A percentile compares a stretch with the other conserved stretches of the same genome.
Conservation (phyloP, 306 rosid genomes). For the Calophaca sinica region DNA sequence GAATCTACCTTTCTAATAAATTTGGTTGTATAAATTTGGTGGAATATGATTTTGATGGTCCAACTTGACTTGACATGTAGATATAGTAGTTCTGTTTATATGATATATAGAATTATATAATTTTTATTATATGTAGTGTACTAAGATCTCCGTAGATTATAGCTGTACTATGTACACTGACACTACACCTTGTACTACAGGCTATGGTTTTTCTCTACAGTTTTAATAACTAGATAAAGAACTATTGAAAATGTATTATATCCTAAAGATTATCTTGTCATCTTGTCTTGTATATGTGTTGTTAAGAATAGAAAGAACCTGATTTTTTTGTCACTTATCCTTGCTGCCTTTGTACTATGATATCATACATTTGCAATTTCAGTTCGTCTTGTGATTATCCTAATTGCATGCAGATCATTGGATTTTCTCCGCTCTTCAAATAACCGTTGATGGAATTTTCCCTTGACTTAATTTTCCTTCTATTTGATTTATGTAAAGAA, state of each 20-base stretch:
- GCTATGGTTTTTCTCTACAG: not conserved
- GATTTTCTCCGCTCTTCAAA: conserved; percentile 19
- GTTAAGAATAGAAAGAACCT: not conserved
- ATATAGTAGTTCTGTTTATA: not conserved
- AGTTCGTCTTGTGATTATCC: conserved; percentile 2
- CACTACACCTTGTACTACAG: not conserved
- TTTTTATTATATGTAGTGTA: not conserved
- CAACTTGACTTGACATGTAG: not conserved
- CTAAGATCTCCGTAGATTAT: not conserved
- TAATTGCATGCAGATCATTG: conserved; percentile 19
- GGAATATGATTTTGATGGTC: conserved; percentile 8
- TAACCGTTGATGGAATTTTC: conserved; percentile 16
- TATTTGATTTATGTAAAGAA: conserved; percentile 54
- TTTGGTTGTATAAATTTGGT: conserved; percentile 3
- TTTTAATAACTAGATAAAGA: not conserved
- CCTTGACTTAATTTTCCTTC: conserved; percentile 25
- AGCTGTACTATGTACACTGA: not conserved
- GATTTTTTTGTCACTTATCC: not conserved
- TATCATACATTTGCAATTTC: not conserved
- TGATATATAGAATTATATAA: not conserved
- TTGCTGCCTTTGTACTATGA: not conserved
- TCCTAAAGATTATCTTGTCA: not conserved
- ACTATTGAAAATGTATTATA: not conserved
- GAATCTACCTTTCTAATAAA: not conserved
- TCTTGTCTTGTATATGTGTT: conserved; percentile 5